A percentile compares a stretch with the other conserved stretches of the same genome.
phyloP scores from a whole-genome alignment of 306 rosid genomes.

The Sicyos baderoa region DNA sequence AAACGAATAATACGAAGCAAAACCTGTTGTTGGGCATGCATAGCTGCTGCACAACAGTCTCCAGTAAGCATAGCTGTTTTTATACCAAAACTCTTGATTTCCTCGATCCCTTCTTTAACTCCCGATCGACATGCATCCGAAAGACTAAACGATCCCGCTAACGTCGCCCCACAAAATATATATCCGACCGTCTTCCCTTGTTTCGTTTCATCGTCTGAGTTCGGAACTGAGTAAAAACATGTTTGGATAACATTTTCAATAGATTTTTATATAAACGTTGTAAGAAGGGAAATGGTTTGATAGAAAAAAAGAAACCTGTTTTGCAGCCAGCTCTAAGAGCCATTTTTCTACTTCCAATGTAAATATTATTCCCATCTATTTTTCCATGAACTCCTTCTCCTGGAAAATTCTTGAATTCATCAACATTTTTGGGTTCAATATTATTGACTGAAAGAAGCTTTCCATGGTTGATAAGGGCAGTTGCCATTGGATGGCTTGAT shows the following conservation, averaged over 20 bases:
- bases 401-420: conserved; percentile 61
- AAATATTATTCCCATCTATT: conserved; percentile 51
- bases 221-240: conserved; percentile 32
- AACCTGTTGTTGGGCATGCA: conserved; percentile 75
- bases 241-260: background rate
- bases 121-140: conserved; percentile 77
- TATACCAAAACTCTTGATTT: conserved; percentile 60
- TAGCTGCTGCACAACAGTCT: conserved; percentile 61
- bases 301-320: conserved; percentile 48
- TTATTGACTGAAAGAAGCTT: conserved; percentile 50
- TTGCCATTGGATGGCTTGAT: conserved; percentile 93
- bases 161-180: conserved; percentile 43
- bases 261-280: background rate
- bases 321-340: conserved; percentile 49
- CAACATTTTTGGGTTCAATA: conserved; percentile 64
- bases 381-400: conserved; percentile 84
- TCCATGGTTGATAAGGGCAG: conserved; percentile 63
- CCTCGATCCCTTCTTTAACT: conserved; percentile 47
- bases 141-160: conserved; percentile 50
- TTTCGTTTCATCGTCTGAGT: conserved; percentile 34
- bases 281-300: background rate
- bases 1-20: background rate
- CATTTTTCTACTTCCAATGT: conserved; percentile 66
- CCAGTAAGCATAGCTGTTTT: conserved; percentile 88
- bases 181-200: conserved; percentile 66